A percentile compares a stretch with the other conserved stretches of the same genome.
phyloP scores from a whole-genome alignment of 2,329 filamentous ascomycete species.

The Plectosphaerella plurivora region DNA sequence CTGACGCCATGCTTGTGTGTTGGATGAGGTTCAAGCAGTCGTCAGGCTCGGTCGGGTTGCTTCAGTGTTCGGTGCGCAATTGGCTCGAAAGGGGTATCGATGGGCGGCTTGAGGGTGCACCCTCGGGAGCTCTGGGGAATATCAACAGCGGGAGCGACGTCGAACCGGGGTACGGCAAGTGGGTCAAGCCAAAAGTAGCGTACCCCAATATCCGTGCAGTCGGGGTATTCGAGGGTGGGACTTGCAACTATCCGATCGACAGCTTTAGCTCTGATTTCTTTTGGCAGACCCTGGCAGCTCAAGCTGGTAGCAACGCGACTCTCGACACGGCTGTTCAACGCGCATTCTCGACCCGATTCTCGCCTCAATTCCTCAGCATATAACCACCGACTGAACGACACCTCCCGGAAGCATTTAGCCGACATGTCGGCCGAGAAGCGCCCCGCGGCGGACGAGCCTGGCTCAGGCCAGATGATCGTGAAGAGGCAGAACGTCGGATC shows the following conservation, averaged over 20 bases:
- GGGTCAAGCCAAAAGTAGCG: not conserved
- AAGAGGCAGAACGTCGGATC: slow-evolving; percentile 76
- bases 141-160: too few relatives aligned
- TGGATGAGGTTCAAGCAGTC: too few relatives aligned
- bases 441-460: slow-evolving; percentile 79
- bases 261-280: not conserved
- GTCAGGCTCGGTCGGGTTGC: too few relatives aligned
- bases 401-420: not conserved
- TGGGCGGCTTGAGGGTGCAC: too few relatives aligned
- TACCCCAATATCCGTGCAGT: not conserved
- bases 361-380: not conserved
- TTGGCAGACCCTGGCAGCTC: not conserved
- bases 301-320: not conserved
- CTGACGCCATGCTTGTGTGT: slow-evolving; percentile 41
- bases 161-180: not conserved
- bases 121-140: too few relatives aligned
- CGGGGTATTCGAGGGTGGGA: not conserved
- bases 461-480: slow-evolving; percentile 74
- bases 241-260: not conserved
- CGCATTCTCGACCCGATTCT: not conserved
- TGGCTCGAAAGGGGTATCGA: too few relatives aligned
- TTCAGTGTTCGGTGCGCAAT: too few relatives aligned
- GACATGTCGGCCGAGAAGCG: slow-evolving; percentile 91
- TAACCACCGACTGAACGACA: not conserved
- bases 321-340: not conserved